Conservation (phyloP, 2,329 filamentous ascomycete species). For the Exophiala viscosa region DNA sequence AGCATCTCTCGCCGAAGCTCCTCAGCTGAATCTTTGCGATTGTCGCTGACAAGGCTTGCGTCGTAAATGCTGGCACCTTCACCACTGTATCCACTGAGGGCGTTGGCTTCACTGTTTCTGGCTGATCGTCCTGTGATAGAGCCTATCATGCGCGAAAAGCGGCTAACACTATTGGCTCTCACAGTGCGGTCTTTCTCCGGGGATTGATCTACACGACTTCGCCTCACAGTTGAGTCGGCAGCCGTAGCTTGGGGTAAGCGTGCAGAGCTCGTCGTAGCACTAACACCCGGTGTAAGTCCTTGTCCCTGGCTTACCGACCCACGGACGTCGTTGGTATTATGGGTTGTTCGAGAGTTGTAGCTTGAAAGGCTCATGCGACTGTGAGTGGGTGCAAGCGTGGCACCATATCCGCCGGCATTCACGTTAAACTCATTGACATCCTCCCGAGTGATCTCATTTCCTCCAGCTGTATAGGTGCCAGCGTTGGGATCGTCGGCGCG, state of each 20-base stretch:
- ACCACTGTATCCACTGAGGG: slow-evolving; percentile 7
- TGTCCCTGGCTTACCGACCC: slow-evolving; percentile 37
- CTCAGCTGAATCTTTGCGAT: slow-evolving; percentile 69
- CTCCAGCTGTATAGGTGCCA: slow-evolving; percentile 40
- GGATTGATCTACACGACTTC: slow-evolving; percentile 39
- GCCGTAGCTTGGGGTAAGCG: slow-evolving; percentile 34
- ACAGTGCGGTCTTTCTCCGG: slow-evolving; percentile 48
- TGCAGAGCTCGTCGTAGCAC: slow-evolving; percentile 33
- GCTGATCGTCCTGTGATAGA: slow-evolving; percentile 45
- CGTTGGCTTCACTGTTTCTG: slow-evolving; percentile 25
- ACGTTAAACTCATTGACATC: slow-evolving; percentile 83
- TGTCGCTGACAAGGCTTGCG: slow-evolving; percentile 35
- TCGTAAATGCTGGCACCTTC: slow-evolving; percentile 36
- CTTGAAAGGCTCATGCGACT: slow-evolving; percentile 63
- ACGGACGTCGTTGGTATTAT: slow-evolving; percentile 48
- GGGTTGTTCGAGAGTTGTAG: slow-evolving; percentile 70
- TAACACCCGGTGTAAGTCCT: slow-evolving; percentile 37
- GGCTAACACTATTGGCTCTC: slow-evolving; percentile 30
- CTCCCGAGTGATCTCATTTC: slow-evolving; percentile 56
- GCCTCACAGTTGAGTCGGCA: slow-evolving; percentile 16
- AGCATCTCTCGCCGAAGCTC: slow-evolving; percentile 78
- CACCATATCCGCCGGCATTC: slow-evolving; percentile 62
- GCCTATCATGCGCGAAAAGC: slow-evolving; percentile 42
- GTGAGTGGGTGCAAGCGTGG: slow-evolving; percentile 49
- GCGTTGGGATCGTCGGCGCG: slow-evolving; percentile 58